Evolutionary conservation across 305 asterid species (phyloP), one percentile per base, ranked within the genome.

Genomic region (Lippia alba): DNA sequence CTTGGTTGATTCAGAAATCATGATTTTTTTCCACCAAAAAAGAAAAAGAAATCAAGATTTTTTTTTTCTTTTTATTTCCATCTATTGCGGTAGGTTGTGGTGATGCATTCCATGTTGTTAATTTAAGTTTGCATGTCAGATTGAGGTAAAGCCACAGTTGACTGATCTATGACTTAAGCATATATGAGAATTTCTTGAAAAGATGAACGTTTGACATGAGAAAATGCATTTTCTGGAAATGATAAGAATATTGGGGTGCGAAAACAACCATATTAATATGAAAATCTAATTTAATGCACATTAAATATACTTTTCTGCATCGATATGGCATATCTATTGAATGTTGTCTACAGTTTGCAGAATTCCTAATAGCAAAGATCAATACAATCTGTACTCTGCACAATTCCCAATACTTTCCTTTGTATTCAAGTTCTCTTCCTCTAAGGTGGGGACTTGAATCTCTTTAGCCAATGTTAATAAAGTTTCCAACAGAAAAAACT

Each of bases 341-440:
- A 41, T 61, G 15, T 17, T 65, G 40, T n/a, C 40, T 61, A 1
- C 16, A 62, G 18, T 40, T 40, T 44, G n/a, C 32, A 33, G 45
- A 15, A 58, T 63, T n/a, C 41, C 45, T 24, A 68, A 41, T 50
- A 56, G 20, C 41, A 30, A 55, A 24, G 14, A 50, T 5, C 34
- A 55, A 4, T 49, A 54, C 19, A 14, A 24, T 24, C 30, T 24
- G 30, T 24, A 24, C 2, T 67, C 40, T 59, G 73, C 36, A 14
- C 41, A 33, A 17, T n/a, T 60, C 59, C 20, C 50, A 16, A 41
- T 69, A 34, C 71, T 49, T 74, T 67, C 45, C 79, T 81, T 81
- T 64, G 57, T 14, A 34, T 34, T 20, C 57, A 54, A 68, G 71
- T 65, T 48, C 68, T 62, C 62, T 66, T 61, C 45, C 17, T 44